These are phyloP conservation scores for Colletotrichum theobromicola DNA, from an alignment of 2,329 filamentous ascomycete genomes.

Conservation along the genomic window DNA sequence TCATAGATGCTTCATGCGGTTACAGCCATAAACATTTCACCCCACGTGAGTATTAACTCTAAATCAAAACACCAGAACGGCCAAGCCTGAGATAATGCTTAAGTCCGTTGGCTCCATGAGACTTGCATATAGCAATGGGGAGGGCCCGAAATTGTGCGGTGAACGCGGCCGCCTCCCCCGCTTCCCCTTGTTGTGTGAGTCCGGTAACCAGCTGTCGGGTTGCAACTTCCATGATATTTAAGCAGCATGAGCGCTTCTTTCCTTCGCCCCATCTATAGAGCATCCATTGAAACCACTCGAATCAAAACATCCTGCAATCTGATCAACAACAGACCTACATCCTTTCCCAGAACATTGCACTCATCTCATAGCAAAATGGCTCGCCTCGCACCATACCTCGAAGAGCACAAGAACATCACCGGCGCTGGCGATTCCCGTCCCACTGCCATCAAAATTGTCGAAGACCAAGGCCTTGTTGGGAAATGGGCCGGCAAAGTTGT, in stretches of 20 bases:
- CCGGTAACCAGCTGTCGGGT: neutral
- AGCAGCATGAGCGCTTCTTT: neutral
- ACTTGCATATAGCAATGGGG: neutral
- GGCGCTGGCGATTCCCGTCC: slow-evolving; percentile 25
- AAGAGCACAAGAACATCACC: neutral
- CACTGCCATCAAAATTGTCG: slow-evolving; percentile 20
- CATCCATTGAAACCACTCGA: neutral
- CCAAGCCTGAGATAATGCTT: neutral
- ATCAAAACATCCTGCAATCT: neutral
- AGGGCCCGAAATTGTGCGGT: neutral
- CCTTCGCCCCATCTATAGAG: neutral
- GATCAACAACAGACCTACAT: neutral
- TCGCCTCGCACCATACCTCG: slow-evolving; percentile 10
- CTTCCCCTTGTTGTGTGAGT: neutral
- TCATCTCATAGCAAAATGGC: neutral
- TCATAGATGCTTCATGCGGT: neutral
- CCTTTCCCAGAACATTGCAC: neutral
- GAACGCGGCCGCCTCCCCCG: neutral
- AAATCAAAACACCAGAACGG: neutral
- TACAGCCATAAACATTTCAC: neutral
- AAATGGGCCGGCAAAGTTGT: slow-evolving; percentile 16
- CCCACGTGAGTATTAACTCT: neutral
- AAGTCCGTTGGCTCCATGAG: neutral
- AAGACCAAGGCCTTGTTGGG: slow-evolving; percentile 21
- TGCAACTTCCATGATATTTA: neutral